Conservation (phyloP, 495 filamentous ascomycete genomes). For the Lasiosphaeriaceae sp. region DNA sequence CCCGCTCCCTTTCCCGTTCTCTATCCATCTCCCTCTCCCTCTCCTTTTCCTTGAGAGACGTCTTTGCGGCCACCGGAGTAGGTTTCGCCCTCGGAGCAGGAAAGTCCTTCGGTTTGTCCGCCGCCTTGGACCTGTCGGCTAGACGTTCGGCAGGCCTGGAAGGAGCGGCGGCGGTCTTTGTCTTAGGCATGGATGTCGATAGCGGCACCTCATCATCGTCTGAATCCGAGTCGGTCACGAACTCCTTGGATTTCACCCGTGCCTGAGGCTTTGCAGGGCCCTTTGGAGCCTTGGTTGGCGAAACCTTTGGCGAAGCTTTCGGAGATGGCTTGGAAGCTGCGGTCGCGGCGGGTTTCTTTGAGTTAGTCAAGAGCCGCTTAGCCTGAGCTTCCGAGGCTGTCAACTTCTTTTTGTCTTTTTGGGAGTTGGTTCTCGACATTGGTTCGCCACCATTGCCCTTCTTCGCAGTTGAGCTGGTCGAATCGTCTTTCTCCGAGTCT, state of each 20-base stretch:
- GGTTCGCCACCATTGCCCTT: constrained; percentile 45
- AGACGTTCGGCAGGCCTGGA: constrained; percentile 35
- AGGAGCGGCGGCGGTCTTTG: constrained; percentile 23
- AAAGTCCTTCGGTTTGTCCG: constrained; percentile 8
- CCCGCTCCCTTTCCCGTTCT: constrained; percentile 4
- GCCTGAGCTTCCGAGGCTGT: constrained; percentile 58
- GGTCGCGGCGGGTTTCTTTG: constrained; percentile 41
- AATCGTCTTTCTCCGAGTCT: constrained; percentile 44
- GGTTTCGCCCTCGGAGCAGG: neutral
- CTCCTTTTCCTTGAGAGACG: constrained; percentile 12
- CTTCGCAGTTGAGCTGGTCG: constrained; percentile 19
- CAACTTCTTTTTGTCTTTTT: constrained; percentile 52
- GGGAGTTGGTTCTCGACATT: constrained; percentile 52
- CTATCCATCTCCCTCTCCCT: neutral
- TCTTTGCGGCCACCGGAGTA: neutral
- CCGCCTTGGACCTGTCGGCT: constrained; percentile 28
- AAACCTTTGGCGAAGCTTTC: constrained; percentile 33
- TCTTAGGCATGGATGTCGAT: constrained; percentile 33
- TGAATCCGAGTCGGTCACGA: constrained; percentile 72
- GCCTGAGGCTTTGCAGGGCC: constrained; percentile 11
- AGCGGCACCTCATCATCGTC: constrained; percentile 50
- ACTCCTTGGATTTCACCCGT: constrained; percentile 57
- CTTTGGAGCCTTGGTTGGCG: constrained; percentile 27
- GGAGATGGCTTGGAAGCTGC: constrained; percentile 18
- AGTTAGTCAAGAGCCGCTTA: constrained; percentile 57